Evolutionary conservation across 2,329 filamentous ascomycete species (phyloP), one percentile per base, ranked within the genome.

Genomic region (Fusarium papillatum): DNA sequence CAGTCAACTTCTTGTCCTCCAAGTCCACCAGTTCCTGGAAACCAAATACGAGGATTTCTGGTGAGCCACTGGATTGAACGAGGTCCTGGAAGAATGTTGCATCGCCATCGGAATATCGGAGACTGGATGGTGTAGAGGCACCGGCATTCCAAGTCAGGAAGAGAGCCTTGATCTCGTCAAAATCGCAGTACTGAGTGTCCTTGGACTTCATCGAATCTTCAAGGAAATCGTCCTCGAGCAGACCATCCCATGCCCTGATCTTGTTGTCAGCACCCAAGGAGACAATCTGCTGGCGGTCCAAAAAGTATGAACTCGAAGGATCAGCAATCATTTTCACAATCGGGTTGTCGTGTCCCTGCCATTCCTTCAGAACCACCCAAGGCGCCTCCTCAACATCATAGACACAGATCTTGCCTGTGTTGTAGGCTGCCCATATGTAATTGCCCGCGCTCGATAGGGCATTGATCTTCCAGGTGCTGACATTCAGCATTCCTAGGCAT

Each of bases 1-100:
- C 97, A 26, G 96, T 98, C 63, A 97, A 94, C 77, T 96, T 97
- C 86, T 98, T 98, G 85, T 99, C 95, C 83, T 99, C 97, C 10
- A 99, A 88, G 81, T 99, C 97, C 6, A 99, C 97, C n/a, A 99
- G 89, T 84, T 99, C 97, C 83, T 99, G 97, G 83, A 99, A 99
- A 2, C 96, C 96, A 87, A 99, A 99, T 1, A 98, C 91, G 4
- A 98, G 86, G 62, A 99, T 95, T 78, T 98, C 97, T 0, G 97
- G 95, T 10, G 94, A 92, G 46, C 93, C 90, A 73, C 94, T 93
- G n/a, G 90, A 91, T 75, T 93, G 90, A 31, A 99, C 87, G 19
- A 98, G 89, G 69, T 96, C 92, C 75, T 92, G 92, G 80, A 98
- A 94, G 83, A 98, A 98, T 53, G 89, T 88, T 14, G 91, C 90